phyloP scores from a whole-genome alignment of 768 basidiomycete species.

The Tylopilus intermedius region DNA sequence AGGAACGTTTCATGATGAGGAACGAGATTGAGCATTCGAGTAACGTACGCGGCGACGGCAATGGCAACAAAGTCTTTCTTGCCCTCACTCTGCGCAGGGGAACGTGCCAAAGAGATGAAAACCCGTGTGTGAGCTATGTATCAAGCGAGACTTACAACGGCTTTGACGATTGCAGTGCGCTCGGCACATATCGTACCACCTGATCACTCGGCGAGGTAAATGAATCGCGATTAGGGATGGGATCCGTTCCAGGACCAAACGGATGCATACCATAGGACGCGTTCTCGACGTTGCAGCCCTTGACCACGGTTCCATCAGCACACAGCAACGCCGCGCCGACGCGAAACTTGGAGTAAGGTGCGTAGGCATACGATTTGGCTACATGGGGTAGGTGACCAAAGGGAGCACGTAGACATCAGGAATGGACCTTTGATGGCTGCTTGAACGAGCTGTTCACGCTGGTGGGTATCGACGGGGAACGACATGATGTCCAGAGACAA shows the following conservation, averaged over 20 bases:
- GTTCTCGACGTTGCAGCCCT: conserved; percentile 91
- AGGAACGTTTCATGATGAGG: too few species aligned
- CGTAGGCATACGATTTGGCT: conserved; percentile 74
- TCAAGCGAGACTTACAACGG: conserved; percentile 53
- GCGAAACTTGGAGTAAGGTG: conserved; percentile 85
- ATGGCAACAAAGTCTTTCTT: conserved; percentile 64
- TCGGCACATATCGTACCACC: conserved; percentile 93
- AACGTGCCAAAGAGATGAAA: neutral
- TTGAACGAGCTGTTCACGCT: conserved; percentile 45
- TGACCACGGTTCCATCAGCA: conserved; percentile 64
- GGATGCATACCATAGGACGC: conserved; percentile 73
- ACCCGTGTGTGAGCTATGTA: neutral
- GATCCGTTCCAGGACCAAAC: neutral
- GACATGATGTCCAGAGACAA: conserved; percentile 3
- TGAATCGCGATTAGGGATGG: neutral
- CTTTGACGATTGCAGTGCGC: conserved; percentile 91
- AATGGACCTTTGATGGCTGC: conserved; percentile 35
- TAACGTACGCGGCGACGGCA: conserved; percentile 71
- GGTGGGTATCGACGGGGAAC: conserved; percentile 36
- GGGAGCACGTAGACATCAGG: neutral
- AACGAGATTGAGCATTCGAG: neutral
- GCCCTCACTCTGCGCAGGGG: conserved; percentile 65
- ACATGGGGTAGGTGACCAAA: neutral
- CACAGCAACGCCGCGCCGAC: conserved; percentile 86
- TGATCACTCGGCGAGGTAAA: neutral